Conservation (phyloP, 2,329 filamentous ascomycete species). For the Scedosporium dehoogii region DNA sequence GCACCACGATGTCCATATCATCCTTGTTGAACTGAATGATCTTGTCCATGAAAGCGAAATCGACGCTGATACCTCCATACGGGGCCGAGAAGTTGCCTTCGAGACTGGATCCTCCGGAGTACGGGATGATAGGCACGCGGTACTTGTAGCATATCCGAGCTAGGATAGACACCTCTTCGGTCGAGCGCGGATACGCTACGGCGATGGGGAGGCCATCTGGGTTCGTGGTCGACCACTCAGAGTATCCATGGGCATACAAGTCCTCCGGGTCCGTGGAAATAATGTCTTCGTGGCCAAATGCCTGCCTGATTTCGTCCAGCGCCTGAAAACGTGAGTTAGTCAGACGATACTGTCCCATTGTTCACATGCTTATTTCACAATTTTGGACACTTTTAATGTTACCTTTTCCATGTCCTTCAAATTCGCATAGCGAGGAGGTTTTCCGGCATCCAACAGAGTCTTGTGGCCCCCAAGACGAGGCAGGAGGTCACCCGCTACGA, state of each 20-base stretch:
- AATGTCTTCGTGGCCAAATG: constrained; percentile 39
- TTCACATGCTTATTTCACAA: neutral
- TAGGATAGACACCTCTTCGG: constrained; percentile 49
- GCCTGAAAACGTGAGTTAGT: constrained; percentile 29
- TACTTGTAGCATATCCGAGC: constrained; percentile 66
- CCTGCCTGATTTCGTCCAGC: constrained; percentile 41
- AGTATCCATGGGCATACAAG: constrained; percentile 53
- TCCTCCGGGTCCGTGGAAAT: constrained; percentile 56
- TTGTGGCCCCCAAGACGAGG: neutral
- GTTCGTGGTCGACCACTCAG: constrained; percentile 56
- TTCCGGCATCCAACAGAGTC: constrained; percentile 4
- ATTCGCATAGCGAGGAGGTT: constrained; percentile 24
- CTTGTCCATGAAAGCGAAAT: constrained; percentile 80
- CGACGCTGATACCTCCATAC: constrained; percentile 77
- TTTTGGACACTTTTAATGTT: neutral
- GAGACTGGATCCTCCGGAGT: constrained; percentile 75
- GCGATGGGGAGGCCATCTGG: constrained; percentile 51
- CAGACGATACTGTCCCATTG: neutral
- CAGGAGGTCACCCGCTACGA: neutral
- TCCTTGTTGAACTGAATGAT: constrained; percentile 71
- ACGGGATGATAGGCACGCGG: constrained; percentile 75
- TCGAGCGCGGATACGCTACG: constrained; percentile 53
- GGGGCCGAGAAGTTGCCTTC: constrained; percentile 88
- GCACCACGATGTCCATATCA: constrained; percentile 88
- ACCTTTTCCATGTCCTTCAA: constrained; percentile 21